Percentiles rank a stretch among this genome's conserved stretches.
phyloP scores from a whole-genome alignment of 495 filamentous ascomycete species.

The Elasticomyces elasticus region DNA sequence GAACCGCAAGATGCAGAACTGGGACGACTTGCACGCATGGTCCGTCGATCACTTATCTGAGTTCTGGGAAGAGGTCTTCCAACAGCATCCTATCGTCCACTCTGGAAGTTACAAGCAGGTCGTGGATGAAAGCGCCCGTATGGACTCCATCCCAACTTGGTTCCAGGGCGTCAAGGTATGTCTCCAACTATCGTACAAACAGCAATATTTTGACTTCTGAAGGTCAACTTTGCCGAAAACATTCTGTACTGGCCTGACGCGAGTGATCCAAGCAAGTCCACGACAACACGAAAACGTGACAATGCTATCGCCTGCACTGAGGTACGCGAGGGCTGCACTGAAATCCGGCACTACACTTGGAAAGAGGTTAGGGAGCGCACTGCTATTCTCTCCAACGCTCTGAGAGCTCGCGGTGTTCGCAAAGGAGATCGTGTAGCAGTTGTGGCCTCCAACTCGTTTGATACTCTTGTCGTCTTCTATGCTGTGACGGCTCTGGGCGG shows the following conservation, averaged over 20 bases:
- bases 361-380: conserved; percentile 47
- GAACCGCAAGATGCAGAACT: conserved; percentile 39
- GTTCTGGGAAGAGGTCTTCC: conserved; percentile 60
- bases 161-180: conserved; percentile 55
- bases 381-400: conserved; percentile 48
- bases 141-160: conserved; percentile 60
- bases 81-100: conserved; percentile 49
- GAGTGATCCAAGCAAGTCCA: conserved; percentile 26
- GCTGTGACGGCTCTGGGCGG: conserved; percentile 57
- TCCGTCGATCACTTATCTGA: conserved; percentile 47
- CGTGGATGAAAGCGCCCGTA: conserved; percentile 57
- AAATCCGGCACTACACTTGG: conserved; percentile 52
- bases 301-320: conserved; percentile 57
- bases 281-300: conserved; percentile 55
- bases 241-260: conserved; percentile 41
- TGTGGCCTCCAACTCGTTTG: conserved; percentile 62
- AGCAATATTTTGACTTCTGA: no score
- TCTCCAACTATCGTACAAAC: no score
- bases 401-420: conserved; percentile 51
- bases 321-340: conserved; percentile 56
- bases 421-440: conserved; percentile 64
- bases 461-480: conserved; percentile 57
- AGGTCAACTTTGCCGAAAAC: conserved; percentile 58
- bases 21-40: conserved; percentile 54
- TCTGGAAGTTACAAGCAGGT: conserved; percentile 31